Conservation (phyloP, 495 filamentous ascomycete species). For the Penicillium flavigenum region DNA sequence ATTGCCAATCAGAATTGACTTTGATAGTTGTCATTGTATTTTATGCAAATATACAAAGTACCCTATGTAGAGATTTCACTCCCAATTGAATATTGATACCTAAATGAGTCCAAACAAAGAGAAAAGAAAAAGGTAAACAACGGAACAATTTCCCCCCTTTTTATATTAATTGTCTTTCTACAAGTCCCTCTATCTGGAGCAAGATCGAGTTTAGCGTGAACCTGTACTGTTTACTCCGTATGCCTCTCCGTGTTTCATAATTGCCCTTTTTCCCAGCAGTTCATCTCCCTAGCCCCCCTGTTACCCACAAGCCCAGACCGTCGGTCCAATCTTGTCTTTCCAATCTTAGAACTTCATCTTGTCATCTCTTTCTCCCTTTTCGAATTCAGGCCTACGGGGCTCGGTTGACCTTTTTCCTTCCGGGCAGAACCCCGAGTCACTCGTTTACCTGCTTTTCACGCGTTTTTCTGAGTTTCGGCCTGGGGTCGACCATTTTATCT, state of each 20-base stretch:
- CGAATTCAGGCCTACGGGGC: slow-evolving; percentile 21
- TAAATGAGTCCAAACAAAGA: not conserved
- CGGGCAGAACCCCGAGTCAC: slow-evolving; percentile 33
- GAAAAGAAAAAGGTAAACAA: slow-evolving; percentile 5
- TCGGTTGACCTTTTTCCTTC: slow-evolving; percentile 26
- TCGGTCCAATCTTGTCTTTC: slow-evolving; percentile 3
- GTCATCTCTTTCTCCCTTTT: slow-evolving; percentile 16
- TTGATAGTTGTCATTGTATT: not conserved
- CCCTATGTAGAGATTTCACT: not conserved
- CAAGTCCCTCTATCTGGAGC: not conserved
- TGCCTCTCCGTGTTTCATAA: slow-evolving; percentile 11
- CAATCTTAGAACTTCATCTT: slow-evolving; percentile 18
- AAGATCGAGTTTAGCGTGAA: slow-evolving; percentile 8
- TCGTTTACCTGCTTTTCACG: slow-evolving; percentile 32
- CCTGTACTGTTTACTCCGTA: not conserved
- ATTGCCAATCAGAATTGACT: not conserved
- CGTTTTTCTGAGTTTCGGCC: slow-evolving; percentile 25
- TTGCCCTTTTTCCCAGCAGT: slow-evolving; percentile 8
- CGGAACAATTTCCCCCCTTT: not conserved
- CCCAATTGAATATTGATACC: not conserved
- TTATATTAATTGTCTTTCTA: not conserved
- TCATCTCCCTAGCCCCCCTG: slow-evolving; percentile 9
- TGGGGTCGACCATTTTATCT: slow-evolving; percentile 18
- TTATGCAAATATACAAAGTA: not conserved
- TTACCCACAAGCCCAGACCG: slow-evolving; percentile 24